phyloP scores from a whole-genome alignment of 441 rosid genomes.

The Jatropha multifida region DNA sequence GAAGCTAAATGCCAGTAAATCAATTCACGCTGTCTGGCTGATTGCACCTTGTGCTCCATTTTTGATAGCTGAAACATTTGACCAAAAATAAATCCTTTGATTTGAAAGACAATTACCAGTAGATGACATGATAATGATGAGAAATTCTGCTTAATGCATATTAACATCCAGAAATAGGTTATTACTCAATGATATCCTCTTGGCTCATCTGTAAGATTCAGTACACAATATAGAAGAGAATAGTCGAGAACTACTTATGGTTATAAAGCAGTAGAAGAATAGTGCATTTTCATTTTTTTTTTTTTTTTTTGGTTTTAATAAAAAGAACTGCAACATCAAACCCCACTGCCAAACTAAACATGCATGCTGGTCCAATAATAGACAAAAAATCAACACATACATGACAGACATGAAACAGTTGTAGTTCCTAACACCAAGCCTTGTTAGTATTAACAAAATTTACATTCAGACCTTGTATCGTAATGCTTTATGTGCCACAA shows the following conservation, averaged over 20 bases:
- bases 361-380: not conserved
- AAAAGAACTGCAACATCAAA: too few species aligned
- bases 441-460: not conserved
- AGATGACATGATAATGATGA: not conserved
- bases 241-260: not conserved
- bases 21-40: slow-evolving; percentile 70
- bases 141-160: not conserved
- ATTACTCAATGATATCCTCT: not conserved
- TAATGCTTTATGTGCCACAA: not conserved
- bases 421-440: not conserved
- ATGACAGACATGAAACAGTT: not conserved
- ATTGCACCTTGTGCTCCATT: slow-evolving; percentile 73
- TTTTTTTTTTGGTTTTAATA: too few species aligned
- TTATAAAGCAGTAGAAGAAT: not conserved
- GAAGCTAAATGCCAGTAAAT: slow-evolving; percentile 92
- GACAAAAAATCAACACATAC: not conserved
- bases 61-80: slow-evolving; percentile 51
- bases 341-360: not conserved
- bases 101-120: slow-evolving; percentile 6
- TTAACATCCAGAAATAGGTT: not conserved
- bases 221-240: not conserved
- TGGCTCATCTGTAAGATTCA: not conserved
- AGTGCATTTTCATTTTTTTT: not conserved
- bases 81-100: slow-evolving; percentile 13
- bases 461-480: not conserved